Percentiles rank a stretch among this genome's conserved stretches.
phyloP scores from a whole-genome alignment of 2,329 filamentous ascomycete genomes.

The Nothophoma quercina region DNA sequence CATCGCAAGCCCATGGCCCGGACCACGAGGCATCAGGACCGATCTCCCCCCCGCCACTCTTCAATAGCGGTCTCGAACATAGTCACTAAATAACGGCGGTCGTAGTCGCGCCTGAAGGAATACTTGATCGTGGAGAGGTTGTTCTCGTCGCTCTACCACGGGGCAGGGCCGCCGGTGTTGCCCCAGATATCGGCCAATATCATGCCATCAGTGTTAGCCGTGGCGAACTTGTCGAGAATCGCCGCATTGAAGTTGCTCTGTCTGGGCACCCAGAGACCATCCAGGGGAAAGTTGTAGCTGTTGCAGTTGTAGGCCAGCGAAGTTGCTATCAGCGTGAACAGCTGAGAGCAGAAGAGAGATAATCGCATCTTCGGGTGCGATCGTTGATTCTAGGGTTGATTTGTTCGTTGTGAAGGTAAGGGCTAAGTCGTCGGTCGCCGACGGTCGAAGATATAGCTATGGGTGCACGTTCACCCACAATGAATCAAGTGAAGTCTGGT shows the following conservation, averaged over 20 bases:
- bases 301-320: background rate
- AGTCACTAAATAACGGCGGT: background rate
- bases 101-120: constrained; percentile 1
- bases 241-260: background rate
- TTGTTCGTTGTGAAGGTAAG: background rate
- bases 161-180: background rate
- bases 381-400: too few relatives aligned
- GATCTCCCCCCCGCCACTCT: background rate
- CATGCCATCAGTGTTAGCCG: background rate
- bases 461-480: too few relatives aligned
- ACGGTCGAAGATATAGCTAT: background rate
- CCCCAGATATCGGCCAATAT: background rate
- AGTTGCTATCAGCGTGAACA: background rate
- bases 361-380: background rate
- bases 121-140: background rate
- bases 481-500: background rate
- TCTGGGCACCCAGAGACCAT: background rate
- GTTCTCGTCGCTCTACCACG: background rate
- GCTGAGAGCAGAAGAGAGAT: background rate
- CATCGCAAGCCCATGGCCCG: background rate
- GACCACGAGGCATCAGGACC: background rate
- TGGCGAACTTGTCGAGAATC: background rate
- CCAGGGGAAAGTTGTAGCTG: background rate
- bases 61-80: background rate
- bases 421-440: background rate